phyloP scores from a whole-genome alignment of 1,284 basidiomycete species.

The Malassezia furfur region DNA sequence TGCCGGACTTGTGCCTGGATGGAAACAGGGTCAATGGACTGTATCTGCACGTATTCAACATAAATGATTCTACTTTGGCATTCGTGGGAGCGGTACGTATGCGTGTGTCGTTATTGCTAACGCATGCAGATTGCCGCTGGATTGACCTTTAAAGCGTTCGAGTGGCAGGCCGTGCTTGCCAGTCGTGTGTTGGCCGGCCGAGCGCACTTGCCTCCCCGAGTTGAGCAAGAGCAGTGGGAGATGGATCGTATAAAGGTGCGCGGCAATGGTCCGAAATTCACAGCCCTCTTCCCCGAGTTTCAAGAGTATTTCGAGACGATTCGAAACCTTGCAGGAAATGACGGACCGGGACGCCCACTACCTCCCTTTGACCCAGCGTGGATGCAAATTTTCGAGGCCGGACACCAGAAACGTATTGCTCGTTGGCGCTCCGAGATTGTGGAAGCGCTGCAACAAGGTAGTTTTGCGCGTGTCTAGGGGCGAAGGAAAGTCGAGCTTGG shows the following conservation, averaged over 20 bases:
- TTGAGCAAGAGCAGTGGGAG: conserved; percentile 1
- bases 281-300: conserved; percentile 1
- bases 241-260: background rate
- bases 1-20: background rate
- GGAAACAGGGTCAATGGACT: conserved; percentile 3
- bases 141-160: conserved; percentile 7
- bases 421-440: no score
- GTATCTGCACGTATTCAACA: conserved; percentile 1
- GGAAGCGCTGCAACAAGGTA: no score
- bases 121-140: no score
- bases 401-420: no score
- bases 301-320: background rate
- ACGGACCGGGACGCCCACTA: conserved; percentile 2
- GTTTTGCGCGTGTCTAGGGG: no score
- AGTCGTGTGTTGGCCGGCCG: background rate
- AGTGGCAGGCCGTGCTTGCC: conserved; percentile 4
- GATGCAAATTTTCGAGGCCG: background rate
- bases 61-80: background rate
- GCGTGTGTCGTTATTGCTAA: no score
- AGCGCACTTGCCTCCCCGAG: background rate
- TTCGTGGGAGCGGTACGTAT: background rate
- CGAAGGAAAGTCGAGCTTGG: no score
- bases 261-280: conserved; percentile 1
- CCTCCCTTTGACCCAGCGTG: background rate
- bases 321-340: background rate